A percentile compares a stretch with the other conserved stretches of the same genome.
Conservation (phyloP, 495 filamentous ascomycete species). For the Podospora pseudocomata region DNA sequence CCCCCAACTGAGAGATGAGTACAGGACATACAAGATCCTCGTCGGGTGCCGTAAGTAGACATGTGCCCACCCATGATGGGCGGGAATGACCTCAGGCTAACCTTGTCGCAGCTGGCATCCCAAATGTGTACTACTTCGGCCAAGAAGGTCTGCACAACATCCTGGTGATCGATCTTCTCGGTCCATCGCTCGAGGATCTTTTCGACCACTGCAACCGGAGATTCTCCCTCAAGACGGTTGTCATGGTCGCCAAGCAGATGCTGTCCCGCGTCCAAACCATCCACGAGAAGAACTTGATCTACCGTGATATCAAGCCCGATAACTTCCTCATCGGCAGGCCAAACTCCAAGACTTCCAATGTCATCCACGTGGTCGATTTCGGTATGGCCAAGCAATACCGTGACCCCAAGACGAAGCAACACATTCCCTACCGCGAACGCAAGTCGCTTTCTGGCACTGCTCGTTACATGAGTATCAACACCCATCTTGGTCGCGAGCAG, state of each 20-base stretch:
- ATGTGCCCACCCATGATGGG: not conserved
- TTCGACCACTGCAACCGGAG: constrained; percentile 97
- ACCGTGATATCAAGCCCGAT: constrained; percentile 98
- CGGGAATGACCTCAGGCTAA: not conserved
- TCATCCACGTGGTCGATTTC: constrained; percentile 99
- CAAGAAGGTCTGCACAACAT: constrained; percentile 99
- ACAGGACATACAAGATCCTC: constrained; percentile 98
- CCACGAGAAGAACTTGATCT: constrained; percentile 99
- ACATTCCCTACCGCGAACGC: constrained; percentile 96
- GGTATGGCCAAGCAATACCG: constrained; percentile 99
- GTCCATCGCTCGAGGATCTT: constrained; percentile 92
- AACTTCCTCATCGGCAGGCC: constrained; percentile 99
- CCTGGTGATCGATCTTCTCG: constrained; percentile 95
- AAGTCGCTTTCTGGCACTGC: constrained; percentile 97
- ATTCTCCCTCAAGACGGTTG: constrained; percentile 95
- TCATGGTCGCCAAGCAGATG: constrained; percentile 99
- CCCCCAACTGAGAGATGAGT: constrained; percentile 96
- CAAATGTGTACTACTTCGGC: constrained; percentile 99
- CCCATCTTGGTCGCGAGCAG: constrained; percentile 93
- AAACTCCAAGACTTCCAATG: constrained; percentile 86
- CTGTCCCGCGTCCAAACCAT: constrained; percentile 97
- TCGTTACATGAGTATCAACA: constrained; percentile 99
- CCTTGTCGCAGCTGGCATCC: constrained; percentile 76
- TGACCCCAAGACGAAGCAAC: constrained; percentile 98
- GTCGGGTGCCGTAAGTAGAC: constrained; percentile 91